Evolutionary conservation across 306 rosid species (phyloP).

Genomic region (Lotus japonicus): DNA sequence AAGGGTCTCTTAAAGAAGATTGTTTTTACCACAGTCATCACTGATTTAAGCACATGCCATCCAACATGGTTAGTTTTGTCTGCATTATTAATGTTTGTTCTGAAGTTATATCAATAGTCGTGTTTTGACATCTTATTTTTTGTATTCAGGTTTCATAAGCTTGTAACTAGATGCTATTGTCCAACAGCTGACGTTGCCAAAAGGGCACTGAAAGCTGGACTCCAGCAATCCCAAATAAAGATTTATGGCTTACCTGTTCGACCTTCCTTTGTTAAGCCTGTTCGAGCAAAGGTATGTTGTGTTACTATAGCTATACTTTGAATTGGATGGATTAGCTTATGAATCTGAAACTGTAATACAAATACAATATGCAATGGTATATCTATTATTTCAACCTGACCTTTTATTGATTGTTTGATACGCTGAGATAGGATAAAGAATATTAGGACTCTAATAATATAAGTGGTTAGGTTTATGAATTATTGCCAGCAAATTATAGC

Average conservation of each 20-base stretch:
- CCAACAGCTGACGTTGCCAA: slow-evolving; percentile 81
- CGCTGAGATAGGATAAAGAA: neutral
- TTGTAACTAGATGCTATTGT: slow-evolving; percentile 98
- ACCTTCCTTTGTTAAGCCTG: slow-evolving; percentile 81
- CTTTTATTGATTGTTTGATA: neutral
- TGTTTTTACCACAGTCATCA: slow-evolving; percentile 89
- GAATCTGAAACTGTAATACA: neutral
- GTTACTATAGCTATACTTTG: neutral
- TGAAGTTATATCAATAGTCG: neutral
- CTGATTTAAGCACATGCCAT: slow-evolving; percentile 99
- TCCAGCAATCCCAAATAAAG: slow-evolving; percentile 73
- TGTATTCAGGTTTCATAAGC: slow-evolving; percentile 81
- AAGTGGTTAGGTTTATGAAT: neutral
- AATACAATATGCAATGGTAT: neutral
- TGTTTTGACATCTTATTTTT: slow-evolving; percentile 27
- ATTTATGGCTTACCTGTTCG: slow-evolving; percentile 89
- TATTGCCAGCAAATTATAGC: neutral
- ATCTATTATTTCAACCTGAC: neutral
- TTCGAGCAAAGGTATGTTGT: slow-evolving; percentile 71
- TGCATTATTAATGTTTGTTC: neutral
- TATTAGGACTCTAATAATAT: neutral
- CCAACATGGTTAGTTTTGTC: slow-evolving; percentile 81
- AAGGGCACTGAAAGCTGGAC: slow-evolving; percentile 89
- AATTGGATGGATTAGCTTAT: neutral
- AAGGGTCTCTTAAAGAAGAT: slow-evolving; percentile 86